Base-by-base conservation (phyloP, 202 grass and related monocot species). In the Hordeum pubiflorum region DNA sequence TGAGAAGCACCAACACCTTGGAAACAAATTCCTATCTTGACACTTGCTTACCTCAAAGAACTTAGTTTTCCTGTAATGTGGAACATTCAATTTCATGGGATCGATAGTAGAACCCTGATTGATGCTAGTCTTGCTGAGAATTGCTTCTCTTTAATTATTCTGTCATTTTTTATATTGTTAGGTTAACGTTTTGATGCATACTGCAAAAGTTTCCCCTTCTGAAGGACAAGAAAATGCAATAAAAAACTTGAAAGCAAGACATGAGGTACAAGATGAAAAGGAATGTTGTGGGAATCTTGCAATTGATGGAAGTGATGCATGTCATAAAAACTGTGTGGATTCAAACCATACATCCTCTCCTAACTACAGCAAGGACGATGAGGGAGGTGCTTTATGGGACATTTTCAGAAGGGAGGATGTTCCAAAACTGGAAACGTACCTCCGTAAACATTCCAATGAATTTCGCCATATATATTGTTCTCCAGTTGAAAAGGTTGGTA, bases 141-240 rank as follows among this genome's bases (percentile, higher is more conserved):
- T 7, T 54, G 79, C 5, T 72, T 74, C 26, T 66, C 77, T 27
- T 64, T 85, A 27, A 52, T 68, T 58, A 14, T 62, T 23, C 39
- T 58, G 7, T 56, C 76, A 56, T 63, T 79, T 52, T 39, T 44
- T 2, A 27, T 76, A 24, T 73, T 75, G 11, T 43, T 78, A 98
- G 95, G 90, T 98, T 74, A 98, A 98, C 63, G 84, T 98, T 82
- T 79, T 98, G 86, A 88, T 94, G 87, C 92, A 98, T 85, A 89
- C 68, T 81, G 50, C 65, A 22, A 61, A 91, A 65, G 90, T 91
- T 77, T 4, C 26, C n/a, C 68, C 79, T 48, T 78, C 73, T 36
- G 2, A 24, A 31, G 64, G 86, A 70, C 88, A 93, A 81, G 44
- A 86, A 74, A 14, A 55, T 23, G 79, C 52, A 61, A 84, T 98